Evolutionary conservation across 768 basidiomycete species (phyloP).

Genomic region (Boletus pseudo-olivaceus): DNA sequence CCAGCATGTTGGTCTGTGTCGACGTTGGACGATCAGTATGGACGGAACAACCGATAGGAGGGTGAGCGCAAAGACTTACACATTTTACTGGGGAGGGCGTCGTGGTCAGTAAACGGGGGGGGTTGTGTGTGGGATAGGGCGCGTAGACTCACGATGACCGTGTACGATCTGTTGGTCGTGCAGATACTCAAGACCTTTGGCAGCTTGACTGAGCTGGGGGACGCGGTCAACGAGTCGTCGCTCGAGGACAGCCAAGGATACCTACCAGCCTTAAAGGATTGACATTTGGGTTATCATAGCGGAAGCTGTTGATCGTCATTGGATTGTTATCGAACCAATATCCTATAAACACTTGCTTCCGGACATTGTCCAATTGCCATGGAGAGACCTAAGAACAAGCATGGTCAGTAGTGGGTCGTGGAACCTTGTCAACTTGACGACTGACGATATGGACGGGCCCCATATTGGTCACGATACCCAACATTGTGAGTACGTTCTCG

Average conservation of each 20-base stretch:
- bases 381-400: constrained; percentile 47
- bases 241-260: background rate
- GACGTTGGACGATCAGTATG: constrained; percentile 1
- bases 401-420: background rate
- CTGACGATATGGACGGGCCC: constrained; percentile 50
- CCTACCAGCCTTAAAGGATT: constrained; percentile 44
- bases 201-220: constrained; percentile 48
- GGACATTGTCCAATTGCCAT: constrained; percentile 58
- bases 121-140: background rate
- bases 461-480: constrained; percentile 53
- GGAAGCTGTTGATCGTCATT: constrained; percentile 35
- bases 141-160: constrained; percentile 51
- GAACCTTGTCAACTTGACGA: background rate
- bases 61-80: constrained; percentile 35
- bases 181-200: constrained; percentile 54
- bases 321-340: background rate
- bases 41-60: background rate
- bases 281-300: constrained; percentile 32
- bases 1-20: constrained; percentile 53
- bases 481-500: constrained; percentile 45
- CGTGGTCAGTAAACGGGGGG: background rate
- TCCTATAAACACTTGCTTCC: constrained; percentile 36
- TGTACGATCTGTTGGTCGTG: constrained; percentile 52
- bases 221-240: background rate
- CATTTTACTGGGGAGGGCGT: constrained; percentile 48